Evolutionary conservation across 2,329 filamentous ascomycete species (phyloP), one percentile per base, ranked within the genome.

Genomic region (Sporothrix mexicana): DNA sequence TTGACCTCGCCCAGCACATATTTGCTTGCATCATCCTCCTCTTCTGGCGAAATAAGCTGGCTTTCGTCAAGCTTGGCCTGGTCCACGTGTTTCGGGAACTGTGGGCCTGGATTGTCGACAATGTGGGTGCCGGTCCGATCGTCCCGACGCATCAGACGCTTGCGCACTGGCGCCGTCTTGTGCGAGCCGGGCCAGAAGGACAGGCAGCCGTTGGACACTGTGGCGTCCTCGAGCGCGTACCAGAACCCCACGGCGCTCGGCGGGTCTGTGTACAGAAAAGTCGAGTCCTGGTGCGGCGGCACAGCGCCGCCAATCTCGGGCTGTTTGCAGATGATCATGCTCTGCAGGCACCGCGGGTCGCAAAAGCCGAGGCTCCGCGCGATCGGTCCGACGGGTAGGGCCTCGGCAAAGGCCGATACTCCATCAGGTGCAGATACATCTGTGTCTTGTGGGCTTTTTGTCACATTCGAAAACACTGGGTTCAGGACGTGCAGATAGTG

Each of bases 251-350:
- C 93, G 0, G 96, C 96, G 53, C 89, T 93, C 0, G 95, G 95
- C 51, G 93, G 92, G 76, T 94, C 85, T 1, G 96, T 98, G 81
- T 97, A 98, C 74, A 99, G 78, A 77, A 98, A 99, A 0, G 94
- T 95, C 76, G 89, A 93, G 82, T 98, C 95, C 83, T 97, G 95
- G 81, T 99, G 96, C 25, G 94, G 90, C 0, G 92, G 94, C 59
- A 98, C 96, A 1, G 93, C 92, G 25, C 93, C 95, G 41, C 96
- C 96, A 70, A 98, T 98, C 82, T 97, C 93, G 25, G 96, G 95
- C 83, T 98, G 95, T 82, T 99, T 99, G 88, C 94, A 98, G 77
- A 99, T 98, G 41, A 98, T 87, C 96, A 99, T 99, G 80, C 92
- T 96, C 85, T 99, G 96, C 70, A 99, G 85, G 74, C 87, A 88